A percentile compares a stretch with the other conserved stretches of the same genome.
Conservation (phyloP, 768 basidiomycete genomes). For the Boletellus emodensis region DNA sequence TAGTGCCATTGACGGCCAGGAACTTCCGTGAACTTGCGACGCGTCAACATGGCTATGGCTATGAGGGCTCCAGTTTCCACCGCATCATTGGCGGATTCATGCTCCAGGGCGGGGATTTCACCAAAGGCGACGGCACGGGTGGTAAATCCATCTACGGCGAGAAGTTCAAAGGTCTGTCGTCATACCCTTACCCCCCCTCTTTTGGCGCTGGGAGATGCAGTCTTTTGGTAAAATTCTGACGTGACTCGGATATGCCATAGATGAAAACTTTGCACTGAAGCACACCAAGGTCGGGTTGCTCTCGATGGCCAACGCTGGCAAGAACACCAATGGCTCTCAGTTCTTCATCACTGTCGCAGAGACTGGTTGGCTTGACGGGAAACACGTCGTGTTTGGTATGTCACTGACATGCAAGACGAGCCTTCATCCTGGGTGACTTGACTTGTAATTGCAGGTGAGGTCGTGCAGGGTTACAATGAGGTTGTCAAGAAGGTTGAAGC, state of each 20-base stretch:
- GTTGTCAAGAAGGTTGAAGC: constrained; percentile 40
- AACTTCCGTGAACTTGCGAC: constrained; percentile 93
- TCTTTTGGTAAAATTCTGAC: too few relatives aligned
- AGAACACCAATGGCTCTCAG: constrained; percentile 84
- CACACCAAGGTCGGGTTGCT: constrained; percentile 68
- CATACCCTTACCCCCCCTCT: not conserved
- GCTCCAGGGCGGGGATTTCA: constrained; percentile 92
- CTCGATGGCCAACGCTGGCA: constrained; percentile 79
- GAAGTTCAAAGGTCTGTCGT: constrained; percentile 53
- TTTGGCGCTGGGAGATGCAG: not conserved
- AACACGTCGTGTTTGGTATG: constrained; percentile 83
- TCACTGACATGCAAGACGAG: not conserved
- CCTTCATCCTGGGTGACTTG: not conserved
- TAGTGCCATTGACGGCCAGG: constrained; percentile 65
- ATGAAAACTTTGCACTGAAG: constrained; percentile 80
- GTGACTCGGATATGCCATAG: constrained; percentile 32
- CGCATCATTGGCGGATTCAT: constrained; percentile 83
- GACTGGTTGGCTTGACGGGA: constrained; percentile 77
- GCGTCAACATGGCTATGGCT: constrained; percentile 70
- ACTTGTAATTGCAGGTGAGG: constrained; percentile 44
- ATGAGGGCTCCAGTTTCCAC: constrained; percentile 67
- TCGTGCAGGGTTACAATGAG: constrained; percentile 60
- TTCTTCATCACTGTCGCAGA: constrained; percentile 88
- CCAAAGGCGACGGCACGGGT: constrained; percentile 62
- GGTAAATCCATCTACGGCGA: constrained; percentile 77